Evolutionary conservation across 371 early-diverging fungal genomes (phyloP).

Genomic region (Lichtheimia corymbifera): DNA sequence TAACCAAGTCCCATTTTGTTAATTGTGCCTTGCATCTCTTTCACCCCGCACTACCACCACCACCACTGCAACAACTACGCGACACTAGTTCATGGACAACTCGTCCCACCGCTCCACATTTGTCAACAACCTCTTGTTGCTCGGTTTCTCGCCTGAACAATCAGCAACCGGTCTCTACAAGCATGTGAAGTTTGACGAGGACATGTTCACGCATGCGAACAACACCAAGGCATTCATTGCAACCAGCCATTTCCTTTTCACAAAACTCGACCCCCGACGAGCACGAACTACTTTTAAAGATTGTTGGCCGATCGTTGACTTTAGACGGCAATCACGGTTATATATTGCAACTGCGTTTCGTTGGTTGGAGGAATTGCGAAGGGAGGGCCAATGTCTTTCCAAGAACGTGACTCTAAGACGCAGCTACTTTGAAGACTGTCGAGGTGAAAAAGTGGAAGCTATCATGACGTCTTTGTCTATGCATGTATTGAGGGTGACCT

Average conservation of each 20-base stretch:
- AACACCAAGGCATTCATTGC: conserved; percentile 34
- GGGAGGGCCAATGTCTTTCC: not conserved
- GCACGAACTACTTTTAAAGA: conserved; percentile 15
- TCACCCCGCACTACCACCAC: too few species aligned
- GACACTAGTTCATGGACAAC: not conserved
- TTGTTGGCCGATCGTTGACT: conserved; percentile 49
- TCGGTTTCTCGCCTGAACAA: conserved; percentile 21
- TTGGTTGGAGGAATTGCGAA: conserved; percentile 37
- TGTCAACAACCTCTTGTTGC: conserved; percentile 11
- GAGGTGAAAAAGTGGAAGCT: conserved; percentile 29
- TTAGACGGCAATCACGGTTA: conserved; percentile 28
- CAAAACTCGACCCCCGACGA: conserved; percentile 21
- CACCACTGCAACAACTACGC: too few species aligned
- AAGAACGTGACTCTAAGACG: conserved; percentile 25
- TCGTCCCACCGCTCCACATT: not conserved
- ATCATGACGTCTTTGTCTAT: conserved; percentile 37
- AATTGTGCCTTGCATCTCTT: too few species aligned
- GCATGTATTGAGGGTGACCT: not conserved
- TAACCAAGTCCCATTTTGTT: too few species aligned
- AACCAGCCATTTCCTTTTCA: conserved; percentile 39
- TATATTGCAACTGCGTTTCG: conserved; percentile 34
- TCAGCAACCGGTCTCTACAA: conserved; percentile 14
- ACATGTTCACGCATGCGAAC: conserved; percentile 26
- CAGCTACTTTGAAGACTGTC: conserved; percentile 44
- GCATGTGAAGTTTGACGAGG: conserved; percentile 19